Conservation (phyloP, 2,329 filamentous ascomycete species). For the Fusarium sp. region DNA sequence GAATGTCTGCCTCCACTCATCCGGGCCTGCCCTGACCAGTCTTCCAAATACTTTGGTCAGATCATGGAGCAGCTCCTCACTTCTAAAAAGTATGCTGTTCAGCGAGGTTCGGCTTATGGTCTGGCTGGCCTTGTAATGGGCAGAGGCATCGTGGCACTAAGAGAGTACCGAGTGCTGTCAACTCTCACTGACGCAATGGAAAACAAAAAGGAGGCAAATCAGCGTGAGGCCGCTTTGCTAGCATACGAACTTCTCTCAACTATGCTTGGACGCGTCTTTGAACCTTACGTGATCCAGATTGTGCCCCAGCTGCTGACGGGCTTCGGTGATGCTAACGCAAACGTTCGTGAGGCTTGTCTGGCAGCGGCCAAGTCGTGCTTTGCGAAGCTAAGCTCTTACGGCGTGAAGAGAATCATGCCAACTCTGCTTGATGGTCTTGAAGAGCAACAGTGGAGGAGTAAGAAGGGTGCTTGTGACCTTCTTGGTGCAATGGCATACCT, state of each 20-base stretch:
- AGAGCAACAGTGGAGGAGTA: slow-evolving; percentile 96
- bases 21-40: slow-evolving; percentile 78
- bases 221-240: slow-evolving; percentile 86
- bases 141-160: slow-evolving; percentile 81
- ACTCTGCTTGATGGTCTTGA: slow-evolving; percentile 91
- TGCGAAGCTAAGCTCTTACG: slow-evolving; percentile 89
- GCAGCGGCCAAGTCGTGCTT: slow-evolving; percentile 96
- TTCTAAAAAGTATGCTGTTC: slow-evolving; percentile 89
- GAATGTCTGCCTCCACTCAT: slow-evolving; percentile 94
- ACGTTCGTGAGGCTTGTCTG: slow-evolving; percentile 91
- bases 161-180: slow-evolving; percentile 86
- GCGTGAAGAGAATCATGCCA: slow-evolving; percentile 92
- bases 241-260: slow-evolving; percentile 90
- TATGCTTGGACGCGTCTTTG: slow-evolving; percentile 87
- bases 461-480: slow-evolving; percentile 96
- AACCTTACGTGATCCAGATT: slow-evolving; percentile 95
- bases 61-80: slow-evolving; percentile 84
- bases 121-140: slow-evolving; percentile 89
- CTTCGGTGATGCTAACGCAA: slow-evolving; percentile 86
- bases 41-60: slow-evolving; percentile 80
- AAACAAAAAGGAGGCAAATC: slow-evolving; percentile 91
- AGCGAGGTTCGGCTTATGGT: slow-evolving; percentile 93
- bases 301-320: slow-evolving; percentile 88
- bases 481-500: slow-evolving; percentile 98
- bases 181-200: slow-evolving; percentile 84